Conservation (phyloP, 1,284 basidiomycete genomes). For the Paramarasmius palmivorus region DNA sequence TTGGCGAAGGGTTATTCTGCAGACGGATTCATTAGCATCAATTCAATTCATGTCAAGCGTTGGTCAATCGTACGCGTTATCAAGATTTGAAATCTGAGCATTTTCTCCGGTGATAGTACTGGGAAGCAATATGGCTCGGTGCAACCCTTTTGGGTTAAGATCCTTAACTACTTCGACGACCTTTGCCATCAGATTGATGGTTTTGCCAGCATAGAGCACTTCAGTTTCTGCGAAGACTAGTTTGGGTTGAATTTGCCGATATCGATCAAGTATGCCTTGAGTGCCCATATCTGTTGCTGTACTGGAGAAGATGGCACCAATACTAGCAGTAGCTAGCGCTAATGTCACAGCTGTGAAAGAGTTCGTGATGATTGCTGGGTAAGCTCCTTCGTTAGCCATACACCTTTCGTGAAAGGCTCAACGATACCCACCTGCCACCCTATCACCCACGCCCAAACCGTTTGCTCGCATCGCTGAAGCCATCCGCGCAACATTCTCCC, state of each 20-base stretch:
- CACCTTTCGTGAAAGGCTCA: not conserved
- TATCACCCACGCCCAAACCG: conserved; percentile 58
- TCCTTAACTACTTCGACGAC: conserved; percentile 49
- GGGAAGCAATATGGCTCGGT: conserved; percentile 54
- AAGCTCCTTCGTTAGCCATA: not conserved
- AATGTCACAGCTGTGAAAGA: conserved; percentile 54
- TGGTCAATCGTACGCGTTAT: conserved; percentile 35
- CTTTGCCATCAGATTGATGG: conserved; percentile 52
- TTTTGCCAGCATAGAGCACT: conserved; percentile 60
- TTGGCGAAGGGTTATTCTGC: conserved; percentile 44
- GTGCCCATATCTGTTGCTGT: conserved; percentile 74
- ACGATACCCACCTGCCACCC: conserved; percentile 58
- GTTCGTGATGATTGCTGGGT: conserved; percentile 62
- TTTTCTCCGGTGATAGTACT: conserved; percentile 48
- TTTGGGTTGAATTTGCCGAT: conserved; percentile 65
- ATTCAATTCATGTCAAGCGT: not conserved
- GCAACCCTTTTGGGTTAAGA: conserved; percentile 45
- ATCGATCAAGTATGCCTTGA: conserved; percentile 69
- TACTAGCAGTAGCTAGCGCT: conserved; percentile 60
- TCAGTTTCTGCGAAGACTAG: conserved; percentile 67
- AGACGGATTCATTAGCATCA: not conserved
- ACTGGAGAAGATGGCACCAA: conserved; percentile 67
- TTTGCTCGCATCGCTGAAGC: conserved; percentile 56
- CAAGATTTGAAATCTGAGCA: conserved; percentile 19
- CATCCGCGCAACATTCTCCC: conserved; percentile 51